Evolutionary conservation across 164 flowering plant species (phyloP).

Genomic region (Amborella trichopoda): DNA sequence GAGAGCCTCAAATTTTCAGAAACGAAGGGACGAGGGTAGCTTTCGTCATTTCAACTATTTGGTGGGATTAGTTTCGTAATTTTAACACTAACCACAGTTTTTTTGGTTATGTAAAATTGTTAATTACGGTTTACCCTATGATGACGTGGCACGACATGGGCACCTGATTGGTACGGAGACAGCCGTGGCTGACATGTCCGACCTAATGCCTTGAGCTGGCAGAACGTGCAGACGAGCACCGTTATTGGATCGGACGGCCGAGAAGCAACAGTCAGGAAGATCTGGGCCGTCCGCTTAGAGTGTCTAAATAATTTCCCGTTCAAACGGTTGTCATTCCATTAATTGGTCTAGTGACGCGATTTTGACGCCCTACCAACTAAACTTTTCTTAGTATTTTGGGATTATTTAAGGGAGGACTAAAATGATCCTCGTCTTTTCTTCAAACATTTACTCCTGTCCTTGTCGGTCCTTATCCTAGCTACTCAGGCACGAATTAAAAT

Average conservation of each 20-base stretch:
- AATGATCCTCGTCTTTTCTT: too few relatives aligned
- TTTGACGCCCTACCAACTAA: too few relatives aligned
- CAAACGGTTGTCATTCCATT: too few relatives aligned
- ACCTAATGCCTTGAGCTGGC: conserved; percentile 29
- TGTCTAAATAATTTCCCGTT: conserved; percentile 7
- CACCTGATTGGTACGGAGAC: conserved; percentile 30
- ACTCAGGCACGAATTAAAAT: too few relatives aligned
- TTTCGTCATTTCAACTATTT: neutral
- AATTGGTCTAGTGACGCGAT: too few relatives aligned
- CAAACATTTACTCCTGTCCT: too few relatives aligned
- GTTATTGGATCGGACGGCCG: neutral
- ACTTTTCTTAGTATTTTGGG: too few relatives aligned
- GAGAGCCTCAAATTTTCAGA: neutral
- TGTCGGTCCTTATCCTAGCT: too few relatives aligned
- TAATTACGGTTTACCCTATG: conserved; percentile 3
- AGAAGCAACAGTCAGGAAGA: neutral
- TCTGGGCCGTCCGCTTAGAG: neutral
- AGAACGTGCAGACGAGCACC: conserved; percentile 16
- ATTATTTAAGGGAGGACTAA: too few relatives aligned
- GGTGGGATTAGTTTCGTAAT: neutral
- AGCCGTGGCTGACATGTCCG: conserved; percentile 9
- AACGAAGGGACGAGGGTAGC: neutral
- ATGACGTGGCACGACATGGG: conserved; percentile 31
- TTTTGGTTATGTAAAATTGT: conserved; percentile 8
- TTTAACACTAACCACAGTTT: neutral